phyloP scores from a whole-genome alignment of 805 yeast species.

The Yamadazyma insecticola region DNA sequence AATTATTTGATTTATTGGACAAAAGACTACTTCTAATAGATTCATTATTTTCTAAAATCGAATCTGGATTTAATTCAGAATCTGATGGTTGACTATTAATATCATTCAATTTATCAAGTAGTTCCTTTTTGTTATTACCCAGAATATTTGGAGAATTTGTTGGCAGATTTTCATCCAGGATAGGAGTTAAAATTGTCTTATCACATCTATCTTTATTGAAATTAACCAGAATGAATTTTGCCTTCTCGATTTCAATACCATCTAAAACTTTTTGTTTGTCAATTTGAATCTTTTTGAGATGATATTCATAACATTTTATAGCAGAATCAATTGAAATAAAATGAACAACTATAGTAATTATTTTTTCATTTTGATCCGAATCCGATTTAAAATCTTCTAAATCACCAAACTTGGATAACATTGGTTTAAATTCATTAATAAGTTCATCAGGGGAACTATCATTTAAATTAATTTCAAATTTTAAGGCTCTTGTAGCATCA shows the following conservation, averaged over 20 bases:
- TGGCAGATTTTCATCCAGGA: too few relatives aligned
- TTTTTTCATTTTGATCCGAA: too few relatives aligned
- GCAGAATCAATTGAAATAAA: constrained; percentile 45
- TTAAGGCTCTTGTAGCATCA: constrained; percentile 33
- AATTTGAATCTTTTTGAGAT: constrained; percentile 15
- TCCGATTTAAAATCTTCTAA: constrained; percentile 1
- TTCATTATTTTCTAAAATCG: too few relatives aligned
- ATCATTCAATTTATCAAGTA: too few relatives aligned
- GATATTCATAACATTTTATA: constrained; percentile 39
- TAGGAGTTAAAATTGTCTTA: constrained; percentile 18
- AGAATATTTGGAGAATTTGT: too few relatives aligned
- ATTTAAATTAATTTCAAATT: constrained; percentile 9
- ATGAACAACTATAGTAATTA: constrained; percentile 14
- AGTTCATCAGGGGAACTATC: not conserved
- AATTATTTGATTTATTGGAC: too few relatives aligned
- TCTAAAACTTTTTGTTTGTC: constrained; percentile 15
- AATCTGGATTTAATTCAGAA: too few relatives aligned
- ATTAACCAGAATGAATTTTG: constrained; percentile 1
- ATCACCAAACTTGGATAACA: not conserved
- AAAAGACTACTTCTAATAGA: not conserved
- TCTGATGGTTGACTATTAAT: too few relatives aligned
- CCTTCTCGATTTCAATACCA: constrained; percentile 3
- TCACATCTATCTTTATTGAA: constrained; percentile 39
- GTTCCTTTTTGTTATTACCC: too few relatives aligned
- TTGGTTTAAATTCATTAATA: not conserved